A percentile compares a stretch with the other conserved stretches of the same genome.
Evolutionary conservation across 2,329 filamentous ascomycete genomes (phyloP).

Genomic region (Sarocladium strictum): DNA sequence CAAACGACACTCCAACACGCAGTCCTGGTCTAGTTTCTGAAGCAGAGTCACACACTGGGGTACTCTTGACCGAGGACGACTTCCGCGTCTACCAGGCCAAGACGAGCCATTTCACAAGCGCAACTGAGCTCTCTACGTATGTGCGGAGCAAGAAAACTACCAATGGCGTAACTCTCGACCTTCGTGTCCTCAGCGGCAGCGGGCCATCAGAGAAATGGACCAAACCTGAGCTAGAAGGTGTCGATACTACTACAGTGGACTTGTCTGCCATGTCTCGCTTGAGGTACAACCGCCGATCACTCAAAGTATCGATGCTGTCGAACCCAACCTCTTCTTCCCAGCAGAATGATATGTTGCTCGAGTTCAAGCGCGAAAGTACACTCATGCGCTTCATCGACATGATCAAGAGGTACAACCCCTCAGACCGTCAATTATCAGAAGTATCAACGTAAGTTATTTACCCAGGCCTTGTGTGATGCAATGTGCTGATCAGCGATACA

Average conservation of each 20-base stretch:
- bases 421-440: constrained; percentile 25
- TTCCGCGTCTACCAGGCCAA: constrained; percentile 49
- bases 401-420: constrained; percentile 32
- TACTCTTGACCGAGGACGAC: constrained; percentile 38
- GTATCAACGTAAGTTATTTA: constrained; percentile 31
- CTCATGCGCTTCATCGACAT: constrained; percentile 47
- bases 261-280: constrained; percentile 41
- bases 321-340: not conserved
- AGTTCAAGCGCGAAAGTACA: constrained; percentile 47
- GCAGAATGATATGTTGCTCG: constrained; percentile 35
- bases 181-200: not conserved
- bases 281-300: constrained; percentile 34
- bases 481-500: not conserved
- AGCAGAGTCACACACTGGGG: constrained; percentile 42
- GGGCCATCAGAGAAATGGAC: constrained; percentile 42
- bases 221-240: constrained; percentile 32
- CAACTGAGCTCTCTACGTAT: constrained; percentile 45
- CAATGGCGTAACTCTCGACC: not conserved
- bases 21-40: constrained; percentile 36
- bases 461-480: not conserved
- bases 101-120: constrained; percentile 39
- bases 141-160: not conserved
- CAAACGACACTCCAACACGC: not conserved
- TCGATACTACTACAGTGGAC: constrained; percentile 39
- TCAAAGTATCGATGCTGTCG: constrained; percentile 11